Evolutionary conservation across 129 eudicot species (phyloP).

Genomic region (Centaurea solstitialis): DNA sequence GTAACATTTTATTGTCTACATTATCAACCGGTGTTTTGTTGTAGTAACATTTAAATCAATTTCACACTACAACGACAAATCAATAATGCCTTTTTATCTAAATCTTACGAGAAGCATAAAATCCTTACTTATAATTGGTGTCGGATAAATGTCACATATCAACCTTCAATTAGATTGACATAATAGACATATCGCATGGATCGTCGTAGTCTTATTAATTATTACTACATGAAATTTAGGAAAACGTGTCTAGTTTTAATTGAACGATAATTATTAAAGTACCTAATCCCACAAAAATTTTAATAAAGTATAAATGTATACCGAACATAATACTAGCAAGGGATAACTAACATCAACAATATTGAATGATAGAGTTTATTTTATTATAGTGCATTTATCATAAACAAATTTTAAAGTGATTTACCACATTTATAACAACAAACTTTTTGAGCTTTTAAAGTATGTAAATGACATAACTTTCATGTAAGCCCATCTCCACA

Average conservation of each 20-base stretch:
- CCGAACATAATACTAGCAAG: no score
- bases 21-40: no score
- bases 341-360: no score
- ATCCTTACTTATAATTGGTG: not conserved
- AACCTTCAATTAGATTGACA: not conserved
- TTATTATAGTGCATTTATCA: no score
- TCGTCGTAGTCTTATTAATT: not conserved
- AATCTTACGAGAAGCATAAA: not conserved
- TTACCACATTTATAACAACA: not conserved
- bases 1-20: no score
- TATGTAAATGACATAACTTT: not conserved
- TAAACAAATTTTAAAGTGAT: not conserved
- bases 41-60: no score
- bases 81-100: not conserved
- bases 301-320: not conserved
- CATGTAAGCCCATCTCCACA: not conserved
- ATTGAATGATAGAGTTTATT: no score
- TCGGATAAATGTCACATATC: not conserved
- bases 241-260: not conserved
- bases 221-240: not conserved
- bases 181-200: not conserved
- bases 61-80: not conserved
- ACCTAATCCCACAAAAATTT: not conserved
- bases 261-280: not conserved
- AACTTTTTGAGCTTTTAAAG: not conserved